A percentile compares a stretch with the other conserved stretches of the same genome.
These are phyloP conservation scores for Apiospora saccharicola DNA, from an alignment of 2,329 filamentous ascomycete species.

Conservation along the genomic window DNA sequence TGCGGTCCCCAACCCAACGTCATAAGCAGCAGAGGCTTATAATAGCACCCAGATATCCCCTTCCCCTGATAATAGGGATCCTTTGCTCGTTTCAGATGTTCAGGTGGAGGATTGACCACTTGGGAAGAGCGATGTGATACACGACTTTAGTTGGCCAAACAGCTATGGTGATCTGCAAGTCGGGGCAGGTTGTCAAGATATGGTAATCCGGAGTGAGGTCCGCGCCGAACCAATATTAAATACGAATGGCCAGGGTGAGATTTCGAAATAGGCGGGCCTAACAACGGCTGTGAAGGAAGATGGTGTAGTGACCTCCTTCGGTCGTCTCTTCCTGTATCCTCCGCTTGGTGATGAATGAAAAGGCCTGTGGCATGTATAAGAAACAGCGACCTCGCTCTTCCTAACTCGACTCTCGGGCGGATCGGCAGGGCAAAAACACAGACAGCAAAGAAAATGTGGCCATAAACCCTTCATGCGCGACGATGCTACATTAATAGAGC, in stretches of 20 bases:
- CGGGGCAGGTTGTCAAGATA: not conserved
- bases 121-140: not conserved
- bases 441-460: not conserved
- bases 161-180: not conserved
- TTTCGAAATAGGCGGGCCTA: not conserved
- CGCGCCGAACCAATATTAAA: not conserved
- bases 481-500: constrained; percentile 22
- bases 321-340: not conserved
- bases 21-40: constrained; percentile 19
- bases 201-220: constrained; percentile 3
- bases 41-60: not conserved
- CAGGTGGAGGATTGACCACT: not conserved
- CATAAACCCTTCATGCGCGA: constrained; percentile 14
- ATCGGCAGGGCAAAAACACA: constrained; percentile 12
- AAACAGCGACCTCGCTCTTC: not conserved
- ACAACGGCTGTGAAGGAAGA: not conserved
- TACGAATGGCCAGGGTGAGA: constrained; percentile 9
- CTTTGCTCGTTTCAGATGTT: constrained; percentile 7
- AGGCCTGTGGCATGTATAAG: constrained; percentile 1
- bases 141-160: not conserved
- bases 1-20: constrained; percentile 25
- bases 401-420: not conserved
- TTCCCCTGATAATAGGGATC: constrained; percentile 8
- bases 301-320: not conserved
- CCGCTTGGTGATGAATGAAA: not conserved